Base-by-base conservation (phyloP, 306 rosid species). In the Acmispon strigosus region DNA sequence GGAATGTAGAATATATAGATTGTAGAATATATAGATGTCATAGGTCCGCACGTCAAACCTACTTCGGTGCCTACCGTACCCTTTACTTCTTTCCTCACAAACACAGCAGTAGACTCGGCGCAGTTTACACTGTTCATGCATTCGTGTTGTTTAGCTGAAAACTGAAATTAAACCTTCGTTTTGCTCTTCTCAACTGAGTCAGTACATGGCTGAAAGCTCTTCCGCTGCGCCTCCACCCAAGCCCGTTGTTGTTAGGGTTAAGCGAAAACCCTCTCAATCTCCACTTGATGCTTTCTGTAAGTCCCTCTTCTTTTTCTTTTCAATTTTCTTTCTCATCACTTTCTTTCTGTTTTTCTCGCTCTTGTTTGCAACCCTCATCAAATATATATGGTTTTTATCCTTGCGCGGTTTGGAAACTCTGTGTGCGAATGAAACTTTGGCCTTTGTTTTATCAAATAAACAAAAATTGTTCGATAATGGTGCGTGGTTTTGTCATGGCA, bases 171-270 rank as follows among this genome's bases (percentile, higher is more conserved):
- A 37, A 37, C 10, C 42, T 8, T 37, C 7, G 8, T 10, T 37
- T 37, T 37, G 8, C 42, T 37, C 10, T 37, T 8, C 8, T 6
- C 10, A 8, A 37, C 42, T 56, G 19, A 32, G 69, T n/a, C 41
- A 63, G 4, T 55, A 13, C 16, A 44, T 76, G 71, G 92, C 86
- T 2, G 96, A 87, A 80, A 78, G 84, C 84, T 87, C 96, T n/a
- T 81, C 82, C 1, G 66, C 91, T 56, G 73, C 66, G 41, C 24
- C 78, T 7, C 66, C 74, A 43, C 27, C 73, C 8, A 94, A 86
- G 83, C 89, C 87, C 4, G 97, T 94, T 9, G 71, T 90, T 11
- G 97, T 90, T 48, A 87, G 98, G 90, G 92, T 94, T 45, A 90
- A 94, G 73, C 95, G 97, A 76, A 90, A 94, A 77, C 73, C 84